Evolutionary conservation across 2,329 filamentous ascomycete genomes (phyloP).

Genomic region (Colletotrichum sp.): DNA sequence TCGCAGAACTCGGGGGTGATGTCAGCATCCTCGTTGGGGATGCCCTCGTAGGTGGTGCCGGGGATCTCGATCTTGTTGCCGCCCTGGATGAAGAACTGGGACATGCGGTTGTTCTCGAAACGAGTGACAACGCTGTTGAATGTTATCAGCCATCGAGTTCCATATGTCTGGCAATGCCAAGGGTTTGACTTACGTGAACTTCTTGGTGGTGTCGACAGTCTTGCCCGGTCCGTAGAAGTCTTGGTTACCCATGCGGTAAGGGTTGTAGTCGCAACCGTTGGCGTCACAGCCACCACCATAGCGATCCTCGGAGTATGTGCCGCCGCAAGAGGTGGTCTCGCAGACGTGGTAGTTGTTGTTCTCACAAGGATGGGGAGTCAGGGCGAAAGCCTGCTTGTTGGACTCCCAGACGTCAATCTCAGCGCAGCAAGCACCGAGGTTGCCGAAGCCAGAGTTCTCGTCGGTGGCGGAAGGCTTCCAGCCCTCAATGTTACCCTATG

Average conservation of each 20-base stretch:
- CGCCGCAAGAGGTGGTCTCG: conserved; percentile 44
- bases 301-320: conserved; percentile 51
- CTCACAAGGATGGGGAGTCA: conserved; percentile 28
- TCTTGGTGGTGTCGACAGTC: conserved; percentile 61
- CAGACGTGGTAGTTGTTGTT: conserved; percentile 24
- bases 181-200: conserved; percentile 47
- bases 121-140: conserved; percentile 61
- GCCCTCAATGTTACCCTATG: conserved; percentile 27
- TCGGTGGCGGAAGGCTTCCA: conserved; percentile 26
- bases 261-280: conserved; percentile 71
- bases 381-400: conserved; percentile 27
- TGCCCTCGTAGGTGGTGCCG: conserved; percentile 29
- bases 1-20: conserved; percentile 61
- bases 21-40: conserved; percentile 64
- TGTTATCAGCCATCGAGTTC: background rate
- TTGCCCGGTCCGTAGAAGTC: conserved; percentile 64
- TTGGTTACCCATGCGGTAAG: conserved; percentile 63
- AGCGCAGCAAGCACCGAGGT: conserved; percentile 27
- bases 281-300: conserved; percentile 67
- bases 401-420: conserved; percentile 32
- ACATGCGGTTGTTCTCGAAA: conserved; percentile 39
- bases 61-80: conserved; percentile 12
- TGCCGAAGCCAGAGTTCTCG: conserved; percentile 25
- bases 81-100: conserved; percentile 23
- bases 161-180: conserved; percentile 39